Percentiles rank a stretch among this genome's conserved stretches.
These are phyloP conservation scores for Phytophthora colocasiae DNA, from an alignment of 352 stramenopile species.

Conservation along the genomic window DNA sequence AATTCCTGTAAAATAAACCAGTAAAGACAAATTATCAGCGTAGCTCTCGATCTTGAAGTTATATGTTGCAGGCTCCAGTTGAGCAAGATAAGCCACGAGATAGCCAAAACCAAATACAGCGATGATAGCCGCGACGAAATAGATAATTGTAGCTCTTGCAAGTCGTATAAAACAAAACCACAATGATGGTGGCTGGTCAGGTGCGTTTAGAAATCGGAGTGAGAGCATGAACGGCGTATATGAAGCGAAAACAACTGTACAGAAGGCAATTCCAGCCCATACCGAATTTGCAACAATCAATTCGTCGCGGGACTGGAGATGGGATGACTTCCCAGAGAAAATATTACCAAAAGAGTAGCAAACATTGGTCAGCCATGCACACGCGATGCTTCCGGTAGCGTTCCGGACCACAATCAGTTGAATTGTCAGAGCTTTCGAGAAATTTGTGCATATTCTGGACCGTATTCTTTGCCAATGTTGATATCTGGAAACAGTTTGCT, in stretches of 20 bases:
- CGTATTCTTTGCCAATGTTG: too few species aligned
- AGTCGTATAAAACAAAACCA: conserved; percentile 15
- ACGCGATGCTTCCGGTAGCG: conserved; percentile 11
- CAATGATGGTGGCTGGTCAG: not conserved
- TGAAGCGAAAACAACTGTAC: conserved; percentile 10
- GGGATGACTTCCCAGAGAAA: conserved; percentile 7
- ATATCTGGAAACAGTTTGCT: too few species aligned
- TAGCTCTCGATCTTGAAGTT: conserved; percentile 23
- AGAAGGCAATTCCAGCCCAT: conserved; percentile 8
- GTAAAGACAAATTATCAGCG: conserved; percentile 3
- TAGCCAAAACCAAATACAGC: conserved; percentile 7
- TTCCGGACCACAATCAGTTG: conserved; percentile 9
- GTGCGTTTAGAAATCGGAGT: conserved; percentile 7
- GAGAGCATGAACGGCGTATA: conserved; percentile 11
- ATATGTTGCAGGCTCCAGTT: not conserved
- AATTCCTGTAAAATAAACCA: too few species aligned
- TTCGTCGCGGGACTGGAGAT: conserved; percentile 7
- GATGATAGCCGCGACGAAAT: conserved; percentile 8
- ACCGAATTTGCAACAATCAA: conserved; percentile 18
- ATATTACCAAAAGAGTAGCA: conserved; percentile 11
- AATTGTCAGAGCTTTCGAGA: too few species aligned
- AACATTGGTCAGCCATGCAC: conserved; percentile 8
- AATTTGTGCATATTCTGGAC: too few species aligned
- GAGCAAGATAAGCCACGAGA: conserved; percentile 1
- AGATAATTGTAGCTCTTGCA: not conserved